These are phyloP conservation scores for Vaccinium macrocarpon DNA, from an alignment of 148 eudicot species.

Conservation along the genomic window DNA sequence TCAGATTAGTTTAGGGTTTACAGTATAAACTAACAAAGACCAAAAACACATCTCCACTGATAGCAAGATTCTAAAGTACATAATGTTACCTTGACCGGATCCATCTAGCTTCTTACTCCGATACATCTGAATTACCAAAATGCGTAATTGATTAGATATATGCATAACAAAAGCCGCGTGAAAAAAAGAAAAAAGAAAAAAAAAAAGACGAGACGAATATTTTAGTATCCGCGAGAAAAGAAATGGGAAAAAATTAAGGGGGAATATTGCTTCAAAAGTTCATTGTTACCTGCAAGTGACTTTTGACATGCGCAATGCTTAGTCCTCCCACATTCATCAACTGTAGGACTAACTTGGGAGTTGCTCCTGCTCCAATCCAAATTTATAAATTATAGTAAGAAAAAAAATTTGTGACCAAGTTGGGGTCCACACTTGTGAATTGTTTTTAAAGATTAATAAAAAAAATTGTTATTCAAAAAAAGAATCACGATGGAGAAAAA, in stretches of 20 bases:
- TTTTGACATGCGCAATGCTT: slow-evolving; percentile 39
- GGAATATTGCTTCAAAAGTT: background rate
- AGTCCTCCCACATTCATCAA: slow-evolving; percentile 37
- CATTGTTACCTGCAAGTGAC: slow-evolving; percentile 33
- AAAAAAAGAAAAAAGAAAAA: no score
- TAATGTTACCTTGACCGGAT: slow-evolving; percentile 26
- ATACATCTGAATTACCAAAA: slow-evolving; percentile 29
- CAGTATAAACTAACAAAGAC: no score
- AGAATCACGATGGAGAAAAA: no score
- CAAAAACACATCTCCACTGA: no score
- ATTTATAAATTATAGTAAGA: background rate
- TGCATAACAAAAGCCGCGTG: background rate
- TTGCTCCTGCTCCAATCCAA: slow-evolving; percentile 29
- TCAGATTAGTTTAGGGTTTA: no score
- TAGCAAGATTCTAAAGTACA: no score
- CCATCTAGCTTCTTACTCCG: slow-evolving; percentile 35
- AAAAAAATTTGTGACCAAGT: no score
- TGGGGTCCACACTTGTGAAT: no score
- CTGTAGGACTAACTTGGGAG: slow-evolving; percentile 37
- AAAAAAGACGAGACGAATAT: background rate
- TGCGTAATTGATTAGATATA: background rate
- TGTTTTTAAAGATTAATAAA: no score
- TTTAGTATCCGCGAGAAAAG: background rate
- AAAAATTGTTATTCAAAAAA: no score
- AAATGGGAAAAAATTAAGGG: background rate